Conservation (phyloP, 192 early-diverging fungal species). For the Chytriomyces hyalinus region DNA sequence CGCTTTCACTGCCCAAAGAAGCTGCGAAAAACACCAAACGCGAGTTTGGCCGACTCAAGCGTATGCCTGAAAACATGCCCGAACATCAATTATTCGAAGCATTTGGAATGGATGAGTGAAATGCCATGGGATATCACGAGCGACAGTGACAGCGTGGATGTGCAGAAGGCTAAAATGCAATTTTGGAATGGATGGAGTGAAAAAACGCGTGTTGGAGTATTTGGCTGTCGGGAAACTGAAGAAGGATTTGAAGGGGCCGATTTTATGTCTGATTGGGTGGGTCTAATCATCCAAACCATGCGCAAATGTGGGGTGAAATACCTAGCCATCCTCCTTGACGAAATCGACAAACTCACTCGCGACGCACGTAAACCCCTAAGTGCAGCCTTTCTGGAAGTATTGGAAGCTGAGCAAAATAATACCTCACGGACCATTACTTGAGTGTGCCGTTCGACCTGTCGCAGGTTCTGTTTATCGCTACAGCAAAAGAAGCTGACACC, state of each 20-base stretch:
- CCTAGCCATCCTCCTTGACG: slow-evolving; percentile 81
- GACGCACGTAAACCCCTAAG: slow-evolving; percentile 77
- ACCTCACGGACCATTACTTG: slow-evolving; percentile 81
- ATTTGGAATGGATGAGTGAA: slow-evolving; percentile 78
- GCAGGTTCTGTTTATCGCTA: slow-evolving; percentile 82
- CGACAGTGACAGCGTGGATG: slow-evolving; percentile 66
- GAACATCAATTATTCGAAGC: slow-evolving; percentile 79
- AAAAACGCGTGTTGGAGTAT: slow-evolving; percentile 82
- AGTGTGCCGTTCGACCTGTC: slow-evolving; percentile 68
- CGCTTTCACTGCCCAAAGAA: slow-evolving; percentile 61
- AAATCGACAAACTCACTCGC: slow-evolving; percentile 82
- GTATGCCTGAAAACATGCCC: slow-evolving; percentile 73
- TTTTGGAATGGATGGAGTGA: slow-evolving; percentile 80
- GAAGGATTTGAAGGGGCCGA: slow-evolving; percentile 76
- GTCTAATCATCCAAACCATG: slow-evolving; percentile 76
- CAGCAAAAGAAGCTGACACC: slow-evolving; percentile 77
- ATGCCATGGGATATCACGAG: slow-evolving; percentile 72
- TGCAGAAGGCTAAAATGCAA: slow-evolving; percentile 68
- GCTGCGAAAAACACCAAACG: slow-evolving; percentile 60
- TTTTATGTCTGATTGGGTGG: slow-evolving; percentile 75
- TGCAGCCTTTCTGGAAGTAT: slow-evolving; percentile 81
- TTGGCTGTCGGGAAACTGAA: slow-evolving; percentile 77
- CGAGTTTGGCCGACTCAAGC: slow-evolving; percentile 71
- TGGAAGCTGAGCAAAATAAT: slow-evolving; percentile 87
- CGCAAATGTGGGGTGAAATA: slow-evolving; percentile 74